A percentile compares a stretch with the other conserved stretches of the same genome.
phyloP scores from a whole-genome alignment of 768 basidiomycete genomes.

The Gymnopilus dilepis region DNA sequence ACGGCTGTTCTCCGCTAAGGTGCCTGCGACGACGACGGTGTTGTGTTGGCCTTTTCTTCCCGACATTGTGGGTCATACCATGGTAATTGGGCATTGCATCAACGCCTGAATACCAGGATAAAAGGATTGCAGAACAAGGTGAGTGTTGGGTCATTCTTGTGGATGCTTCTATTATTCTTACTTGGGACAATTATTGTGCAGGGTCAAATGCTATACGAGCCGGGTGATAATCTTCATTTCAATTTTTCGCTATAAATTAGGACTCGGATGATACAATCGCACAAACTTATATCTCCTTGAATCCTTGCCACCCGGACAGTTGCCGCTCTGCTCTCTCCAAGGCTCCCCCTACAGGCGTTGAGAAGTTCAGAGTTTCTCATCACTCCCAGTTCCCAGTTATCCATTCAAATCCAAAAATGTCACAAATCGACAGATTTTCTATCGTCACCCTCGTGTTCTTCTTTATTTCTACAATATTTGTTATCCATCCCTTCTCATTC shows the following conservation, averaged over 20 bases:
- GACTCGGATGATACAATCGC: not conserved
- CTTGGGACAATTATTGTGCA: not conserved
- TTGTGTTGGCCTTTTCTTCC: not conserved
- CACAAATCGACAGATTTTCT: constrained; percentile 46
- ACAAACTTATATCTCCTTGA: not conserved
- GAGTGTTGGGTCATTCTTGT: not conserved
- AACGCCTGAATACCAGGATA: not conserved
- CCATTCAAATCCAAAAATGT: constrained; percentile 35
- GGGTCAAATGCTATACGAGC: constrained; percentile 11
- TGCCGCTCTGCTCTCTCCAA: not conserved
- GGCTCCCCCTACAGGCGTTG: not conserved
- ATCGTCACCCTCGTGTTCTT: constrained; percentile 60
- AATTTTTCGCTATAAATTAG: constrained; percentile 5
- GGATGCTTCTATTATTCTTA: not conserved
- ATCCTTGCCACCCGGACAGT: not conserved
- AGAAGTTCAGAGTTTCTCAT: not conserved
- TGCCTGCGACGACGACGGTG: not conserved
- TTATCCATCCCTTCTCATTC: constrained; percentile 54
- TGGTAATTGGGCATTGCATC: not conserved
- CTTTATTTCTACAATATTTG: constrained; percentile 58
- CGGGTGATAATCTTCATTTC: not conserved
- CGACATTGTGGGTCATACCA: not conserved
- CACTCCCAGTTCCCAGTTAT: not conserved
- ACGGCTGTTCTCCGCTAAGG: not conserved
- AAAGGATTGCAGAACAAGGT: not conserved